These are phyloP conservation scores for Lipomyces mesembrius DNA, from an alignment of 805 yeast species.

Conservation along the genomic window DNA sequence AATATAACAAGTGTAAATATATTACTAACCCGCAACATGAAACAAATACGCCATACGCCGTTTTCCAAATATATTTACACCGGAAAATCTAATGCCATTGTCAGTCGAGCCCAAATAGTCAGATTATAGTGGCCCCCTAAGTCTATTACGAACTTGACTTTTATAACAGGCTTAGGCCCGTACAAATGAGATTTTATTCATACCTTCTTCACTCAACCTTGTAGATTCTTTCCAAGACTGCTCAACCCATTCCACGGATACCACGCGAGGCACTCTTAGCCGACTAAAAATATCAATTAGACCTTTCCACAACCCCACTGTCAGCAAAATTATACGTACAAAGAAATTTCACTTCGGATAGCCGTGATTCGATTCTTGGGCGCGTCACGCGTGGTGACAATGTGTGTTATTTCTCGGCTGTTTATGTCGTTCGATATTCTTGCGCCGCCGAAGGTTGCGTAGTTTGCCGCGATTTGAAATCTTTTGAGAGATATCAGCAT, in stretches of 20 bases:
- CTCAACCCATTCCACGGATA: conserved; percentile 48
- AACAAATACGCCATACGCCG: neutral
- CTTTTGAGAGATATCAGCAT: neutral
- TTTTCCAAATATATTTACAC: neutral
- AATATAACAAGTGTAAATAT: neutral
- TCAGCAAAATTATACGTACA: neutral
- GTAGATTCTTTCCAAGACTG: conserved; percentile 45
- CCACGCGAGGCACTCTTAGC: conserved; percentile 43
- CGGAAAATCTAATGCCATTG: neutral
- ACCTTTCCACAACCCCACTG: neutral
- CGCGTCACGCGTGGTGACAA: conserved; percentile 39
- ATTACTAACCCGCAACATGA: no score
- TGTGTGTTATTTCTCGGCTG: conserved; percentile 46
- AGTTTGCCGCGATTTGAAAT: conserved; percentile 11
- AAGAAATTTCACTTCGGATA: neutral
- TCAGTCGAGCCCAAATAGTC: neutral
- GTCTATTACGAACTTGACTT: neutral
- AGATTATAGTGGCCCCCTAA: neutral
- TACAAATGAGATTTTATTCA: neutral
- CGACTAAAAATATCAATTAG: neutral
- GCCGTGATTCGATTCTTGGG: neutral
- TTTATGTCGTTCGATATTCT: conserved; percentile 42
- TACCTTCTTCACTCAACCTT: conserved; percentile 40
- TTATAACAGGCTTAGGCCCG: neutral
- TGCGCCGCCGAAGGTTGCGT: conserved; percentile 51